Conservation (phyloP, 163 green algal genomes). For the Scenedesmus sp. region DNA sequence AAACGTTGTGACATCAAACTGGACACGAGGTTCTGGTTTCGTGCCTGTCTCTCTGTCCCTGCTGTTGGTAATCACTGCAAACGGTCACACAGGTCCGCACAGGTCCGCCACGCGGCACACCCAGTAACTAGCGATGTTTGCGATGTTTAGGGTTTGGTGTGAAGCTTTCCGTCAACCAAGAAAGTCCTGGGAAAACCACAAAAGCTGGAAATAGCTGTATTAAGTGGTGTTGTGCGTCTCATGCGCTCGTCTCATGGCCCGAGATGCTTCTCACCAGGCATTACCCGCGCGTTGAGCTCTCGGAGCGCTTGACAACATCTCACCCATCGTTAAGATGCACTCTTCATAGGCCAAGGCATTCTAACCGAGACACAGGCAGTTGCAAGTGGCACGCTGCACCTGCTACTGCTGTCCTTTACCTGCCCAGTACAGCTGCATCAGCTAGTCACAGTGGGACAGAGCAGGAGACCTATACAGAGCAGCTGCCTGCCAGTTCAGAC, state of each 20-base stretch:
- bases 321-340: not conserved
- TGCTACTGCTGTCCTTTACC: not conserved
- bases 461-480: not conserved
- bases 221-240: not conserved
- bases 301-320: not conserved
- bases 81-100: not conserved
- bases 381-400: not conserved
- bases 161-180: not conserved
- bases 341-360: not conserved
- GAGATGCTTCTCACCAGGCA: not conserved
- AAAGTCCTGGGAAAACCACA: not conserved
- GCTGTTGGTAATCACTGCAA: not conserved
- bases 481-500: not conserved
- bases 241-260: not conserved
- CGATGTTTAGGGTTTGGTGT: not conserved
- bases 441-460: not conserved
- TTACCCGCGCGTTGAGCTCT: not conserved
- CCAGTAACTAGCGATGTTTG: not conserved
- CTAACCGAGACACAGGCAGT: not conserved
- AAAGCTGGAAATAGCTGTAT: not conserved
- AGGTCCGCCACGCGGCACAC: not conserved
- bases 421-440: conserved; percentile 1
- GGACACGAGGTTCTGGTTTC: no score
- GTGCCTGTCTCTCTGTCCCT: not conserved
- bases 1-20: not conserved